phyloP scores from a whole-genome alignment of 805 yeast genomes.

The Alloascoidea africana region DNA sequence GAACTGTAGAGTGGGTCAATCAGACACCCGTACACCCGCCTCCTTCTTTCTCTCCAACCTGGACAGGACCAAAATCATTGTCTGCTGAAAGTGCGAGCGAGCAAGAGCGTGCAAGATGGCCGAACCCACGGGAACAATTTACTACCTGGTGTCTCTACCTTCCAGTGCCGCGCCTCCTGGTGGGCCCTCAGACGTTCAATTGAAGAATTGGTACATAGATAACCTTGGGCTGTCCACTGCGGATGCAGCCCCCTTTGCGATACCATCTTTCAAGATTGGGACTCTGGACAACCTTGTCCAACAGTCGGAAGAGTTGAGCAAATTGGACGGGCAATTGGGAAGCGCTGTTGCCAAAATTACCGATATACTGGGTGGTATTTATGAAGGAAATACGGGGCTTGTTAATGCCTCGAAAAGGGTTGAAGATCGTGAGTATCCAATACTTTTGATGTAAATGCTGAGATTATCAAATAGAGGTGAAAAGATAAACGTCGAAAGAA shows the following conservation, averaged over 20 bases:
- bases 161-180: slow-evolving; percentile 25
- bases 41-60: too few relatives aligned
- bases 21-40: too few relatives aligned
- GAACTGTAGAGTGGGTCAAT: too few relatives aligned
- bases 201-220: slow-evolving; percentile 37
- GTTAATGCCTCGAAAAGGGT: slow-evolving; percentile 34
- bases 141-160: slow-evolving; percentile 27
- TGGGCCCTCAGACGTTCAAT: slow-evolving; percentile 18
- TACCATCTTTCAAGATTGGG: slow-evolving; percentile 87
- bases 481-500: too few relatives aligned
- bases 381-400: slow-evolving; percentile 24
- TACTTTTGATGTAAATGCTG: too few relatives aligned
- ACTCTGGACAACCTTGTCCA: slow-evolving; percentile 84
- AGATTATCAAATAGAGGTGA: too few relatives aligned
- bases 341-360: slow-evolving; percentile 56
- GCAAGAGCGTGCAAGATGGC: slow-evolving; percentile 8
- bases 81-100: too few relatives aligned
- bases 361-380: slow-evolving; percentile 48
- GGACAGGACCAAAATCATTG: too few relatives aligned
- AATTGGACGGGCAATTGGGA: slow-evolving; percentile 67
- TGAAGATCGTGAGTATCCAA: slow-evolving; percentile 22
- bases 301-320: slow-evolving; percentile 79
- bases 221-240: slow-evolving; percentile 38
- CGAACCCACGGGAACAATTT: slow-evolving; percentile 10
- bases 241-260: slow-evolving; percentile 37